Conservation (phyloP, 768 basidiomycete species). For the Grammothele lineata region DNA sequence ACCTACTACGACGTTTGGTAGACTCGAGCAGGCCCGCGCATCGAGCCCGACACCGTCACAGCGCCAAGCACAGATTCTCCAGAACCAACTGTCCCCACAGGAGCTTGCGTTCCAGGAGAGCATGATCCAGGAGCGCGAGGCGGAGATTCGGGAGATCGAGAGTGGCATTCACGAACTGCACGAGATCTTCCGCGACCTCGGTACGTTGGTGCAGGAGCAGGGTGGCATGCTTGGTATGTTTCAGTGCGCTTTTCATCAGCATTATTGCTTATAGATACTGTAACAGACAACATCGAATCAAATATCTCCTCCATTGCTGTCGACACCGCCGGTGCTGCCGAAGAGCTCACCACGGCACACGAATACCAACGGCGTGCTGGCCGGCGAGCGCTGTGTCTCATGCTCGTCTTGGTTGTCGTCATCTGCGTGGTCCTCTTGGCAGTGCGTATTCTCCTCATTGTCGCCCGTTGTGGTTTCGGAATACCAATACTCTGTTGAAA, state of each 20-base stretch:
- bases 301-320: conserved; percentile 85
- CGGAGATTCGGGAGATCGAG: conserved; percentile 95
- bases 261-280: not conserved
- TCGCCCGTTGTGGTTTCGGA: conserved; percentile 23
- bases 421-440: conserved; percentile 86
- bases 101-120: conserved; percentile 97
- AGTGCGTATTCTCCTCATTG: conserved; percentile 49
- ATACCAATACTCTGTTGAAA: conserved; percentile 24
- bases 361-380: conserved; percentile 96
- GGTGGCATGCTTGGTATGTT: conserved; percentile 90
- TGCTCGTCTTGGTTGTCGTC: conserved; percentile 84
- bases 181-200: conserved; percentile 95
- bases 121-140: conserved; percentile 89
- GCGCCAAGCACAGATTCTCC: conserved; percentile 66
- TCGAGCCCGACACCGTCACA: conserved; percentile 47
- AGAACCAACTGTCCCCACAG: conserved; percentile 76
- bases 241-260: not conserved
- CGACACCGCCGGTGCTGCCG: conserved; percentile 78
- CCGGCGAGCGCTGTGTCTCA: conserved; percentile 81
- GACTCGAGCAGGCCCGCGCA: conserved; percentile 17
- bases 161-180: conserved; percentile 93
- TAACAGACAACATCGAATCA: conserved; percentile 87
- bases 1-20: not conserved
- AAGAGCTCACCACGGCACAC: conserved; percentile 84
- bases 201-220: conserved; percentile 91